Evolutionary conservation across 495 filamentous ascomycete species (phyloP).

Genomic region (Coniosporium apollinis): DNA sequence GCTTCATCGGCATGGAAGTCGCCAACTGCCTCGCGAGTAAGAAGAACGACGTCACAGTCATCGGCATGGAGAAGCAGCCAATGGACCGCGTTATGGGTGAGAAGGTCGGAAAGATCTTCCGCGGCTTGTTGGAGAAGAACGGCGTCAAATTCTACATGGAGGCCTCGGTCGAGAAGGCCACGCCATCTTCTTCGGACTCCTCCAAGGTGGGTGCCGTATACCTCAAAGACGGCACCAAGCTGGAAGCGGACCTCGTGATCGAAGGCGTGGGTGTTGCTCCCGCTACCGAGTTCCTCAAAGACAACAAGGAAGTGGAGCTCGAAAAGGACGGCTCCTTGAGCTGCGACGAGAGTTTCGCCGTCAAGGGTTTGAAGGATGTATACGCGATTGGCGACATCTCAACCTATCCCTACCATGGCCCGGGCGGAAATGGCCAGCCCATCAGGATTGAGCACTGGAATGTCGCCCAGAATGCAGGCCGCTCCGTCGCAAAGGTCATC

Average conservation of each 20-base stretch:
- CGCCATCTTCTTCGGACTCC: slow-evolving; percentile 43
- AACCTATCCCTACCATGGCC: slow-evolving; percentile 84
- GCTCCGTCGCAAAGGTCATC: slow-evolving; percentile 59
- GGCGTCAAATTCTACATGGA: slow-evolving; percentile 77
- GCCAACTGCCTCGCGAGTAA: slow-evolving; percentile 57
- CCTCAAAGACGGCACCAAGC: slow-evolving; percentile 70
- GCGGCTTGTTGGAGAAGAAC: slow-evolving; percentile 56
- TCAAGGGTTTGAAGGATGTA: slow-evolving; percentile 57
- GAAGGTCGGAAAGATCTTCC: slow-evolving; percentile 65
- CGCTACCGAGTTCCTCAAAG: slow-evolving; percentile 68
- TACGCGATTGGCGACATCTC: slow-evolving; percentile 95
- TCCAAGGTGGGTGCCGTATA: slow-evolving; percentile 61
- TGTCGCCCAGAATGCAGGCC: slow-evolving; percentile 84
- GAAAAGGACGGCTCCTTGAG: slow-evolving; percentile 66
- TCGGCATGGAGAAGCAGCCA: slow-evolving; percentile 83
- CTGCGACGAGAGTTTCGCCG: slow-evolving; percentile 60
- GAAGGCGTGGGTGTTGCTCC: slow-evolving; percentile 80
- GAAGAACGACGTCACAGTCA: slow-evolving; percentile 65
- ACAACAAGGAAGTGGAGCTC: slow-evolving; percentile 47
- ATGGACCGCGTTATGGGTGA: slow-evolving; percentile 78
- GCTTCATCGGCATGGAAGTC: slow-evolving; percentile 95
- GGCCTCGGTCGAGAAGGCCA: slow-evolving; percentile 65
- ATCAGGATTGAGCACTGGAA: slow-evolving; percentile 94
- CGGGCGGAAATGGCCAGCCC: slow-evolving; percentile 52
- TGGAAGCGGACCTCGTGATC: slow-evolving; percentile 80